Percentiles rank a stretch among this genome's conserved stretches.
Conservation (phyloP, 768 basidiomycete genomes). For the Rhodocollybia butyracea region DNA sequence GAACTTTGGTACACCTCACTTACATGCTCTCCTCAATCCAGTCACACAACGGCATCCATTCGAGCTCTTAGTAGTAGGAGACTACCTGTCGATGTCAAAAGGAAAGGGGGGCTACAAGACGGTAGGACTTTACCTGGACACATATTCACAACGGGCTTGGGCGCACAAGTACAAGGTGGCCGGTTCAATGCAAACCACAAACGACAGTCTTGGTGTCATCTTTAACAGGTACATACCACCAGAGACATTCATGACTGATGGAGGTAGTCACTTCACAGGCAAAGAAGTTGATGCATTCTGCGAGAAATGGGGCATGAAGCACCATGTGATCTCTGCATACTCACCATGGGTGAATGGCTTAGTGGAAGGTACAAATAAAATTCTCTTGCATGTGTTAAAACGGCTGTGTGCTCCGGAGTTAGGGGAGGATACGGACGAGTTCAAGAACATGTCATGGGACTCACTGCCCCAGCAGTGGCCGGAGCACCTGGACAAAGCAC, state of each 20-base stretch:
- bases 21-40: conserved; percentile 28
- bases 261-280: conserved; percentile 29
- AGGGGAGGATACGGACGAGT: neutral
- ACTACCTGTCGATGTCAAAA: conserved; percentile 12
- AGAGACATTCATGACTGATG: conserved; percentile 20
- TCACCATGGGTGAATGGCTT: no score
- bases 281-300: conserved; percentile 26
- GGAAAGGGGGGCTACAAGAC: conserved; percentile 6
- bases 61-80: conserved; percentile 13
- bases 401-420: conserved; percentile 25
- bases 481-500: neutral
- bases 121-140: conserved; percentile 27
- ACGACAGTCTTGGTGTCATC: conserved; percentile 10
- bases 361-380: no score
- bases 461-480: neutral
- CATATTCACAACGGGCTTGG: conserved; percentile 26
- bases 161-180: conserved; percentile 21
- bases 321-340: no score
- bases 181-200: conserved; percentile 13
- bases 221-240: conserved; percentile 17
- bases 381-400: conserved; percentile 23
- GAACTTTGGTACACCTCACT: conserved; percentile 7
- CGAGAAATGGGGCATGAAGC: no score
- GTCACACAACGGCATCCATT: conserved; percentile 17
- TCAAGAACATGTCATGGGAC: neutral